These are phyloP conservation scores for Lojkania enalia DNA, from an alignment of 2,329 filamentous ascomycete genomes.

Conservation along the genomic window DNA sequence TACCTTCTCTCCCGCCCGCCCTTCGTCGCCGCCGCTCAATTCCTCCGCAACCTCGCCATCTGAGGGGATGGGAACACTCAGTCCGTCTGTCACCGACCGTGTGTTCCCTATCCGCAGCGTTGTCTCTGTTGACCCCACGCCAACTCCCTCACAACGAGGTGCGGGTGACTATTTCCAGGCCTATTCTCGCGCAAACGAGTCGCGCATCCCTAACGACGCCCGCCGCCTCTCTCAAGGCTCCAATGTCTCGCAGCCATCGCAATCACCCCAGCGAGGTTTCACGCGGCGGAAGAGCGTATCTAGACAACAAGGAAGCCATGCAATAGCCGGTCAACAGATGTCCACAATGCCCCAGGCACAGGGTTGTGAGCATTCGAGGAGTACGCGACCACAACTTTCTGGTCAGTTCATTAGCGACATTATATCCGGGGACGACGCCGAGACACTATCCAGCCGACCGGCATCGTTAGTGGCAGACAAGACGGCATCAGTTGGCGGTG, in stretches of 20 bases:
- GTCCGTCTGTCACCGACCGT: conserved; percentile 57
- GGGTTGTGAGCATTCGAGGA: conserved; percentile 14
- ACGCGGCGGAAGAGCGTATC: conserved; percentile 6
- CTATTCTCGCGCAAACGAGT: conserved; percentile 28
- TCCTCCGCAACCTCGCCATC: conserved; percentile 20
- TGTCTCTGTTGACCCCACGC: conserved; percentile 66
- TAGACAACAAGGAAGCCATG: neutral
- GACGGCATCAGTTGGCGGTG: conserved; percentile 26
- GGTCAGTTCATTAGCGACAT: conserved; percentile 44
- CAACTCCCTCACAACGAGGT: conserved; percentile 38
- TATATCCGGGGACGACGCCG: conserved; percentile 30
- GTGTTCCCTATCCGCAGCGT: conserved; percentile 85
- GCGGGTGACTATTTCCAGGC: conserved; percentile 47
- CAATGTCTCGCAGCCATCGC: conserved; percentile 33
- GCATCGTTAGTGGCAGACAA: conserved; percentile 26
- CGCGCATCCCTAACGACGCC: conserved; percentile 22
- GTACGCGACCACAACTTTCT: conserved; percentile 22
- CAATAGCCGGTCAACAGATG: neutral
- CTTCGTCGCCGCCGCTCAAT: conserved; percentile 11
- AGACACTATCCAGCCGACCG: conserved; percentile 24
- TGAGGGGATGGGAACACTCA: conserved; percentile 36
- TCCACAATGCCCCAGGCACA: conserved; percentile 5
- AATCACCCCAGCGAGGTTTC: conserved; percentile 24
- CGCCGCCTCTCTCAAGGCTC: conserved; percentile 35
- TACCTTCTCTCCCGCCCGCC: no score